Evolutionary conservation across 2,329 filamentous ascomycete genomes (phyloP).

Genomic region (Xylariales sp.): DNA sequence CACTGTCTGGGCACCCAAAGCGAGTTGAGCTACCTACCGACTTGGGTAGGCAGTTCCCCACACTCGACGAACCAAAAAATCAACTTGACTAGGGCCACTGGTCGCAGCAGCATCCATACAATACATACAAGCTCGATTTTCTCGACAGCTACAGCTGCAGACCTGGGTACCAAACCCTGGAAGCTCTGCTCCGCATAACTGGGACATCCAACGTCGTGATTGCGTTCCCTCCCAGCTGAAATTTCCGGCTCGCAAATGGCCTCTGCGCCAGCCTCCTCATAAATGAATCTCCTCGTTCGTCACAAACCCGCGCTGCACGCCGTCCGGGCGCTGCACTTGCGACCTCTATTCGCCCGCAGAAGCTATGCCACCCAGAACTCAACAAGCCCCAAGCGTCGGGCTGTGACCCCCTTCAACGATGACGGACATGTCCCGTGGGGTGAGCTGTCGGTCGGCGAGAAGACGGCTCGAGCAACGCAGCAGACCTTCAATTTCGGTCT

Average conservation of each 20-base stretch:
- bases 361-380: constrained; percentile 55
- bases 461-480: constrained; percentile 79
- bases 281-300: constrained; percentile 41
- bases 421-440: constrained; percentile 79
- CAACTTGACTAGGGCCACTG: too few species aligned
- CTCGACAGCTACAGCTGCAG: too few species aligned
- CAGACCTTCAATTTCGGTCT: constrained; percentile 86
- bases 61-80: not conserved
- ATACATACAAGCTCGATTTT: too few species aligned
- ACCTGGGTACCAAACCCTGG: too few species aligned
- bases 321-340: constrained; percentile 26
- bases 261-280: constrained; percentile 31
- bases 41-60: too few species aligned
- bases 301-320: constrained; percentile 30
- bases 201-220: too few species aligned
- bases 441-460: constrained; percentile 70
- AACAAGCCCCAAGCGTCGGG: constrained; percentile 52
- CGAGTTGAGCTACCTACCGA: too few species aligned
- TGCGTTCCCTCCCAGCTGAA: too few species aligned
- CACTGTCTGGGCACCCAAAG: too few species aligned
- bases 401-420: constrained; percentile 82
- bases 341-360: constrained; percentile 36
- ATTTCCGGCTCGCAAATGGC: too few species aligned
- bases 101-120: too few species aligned
- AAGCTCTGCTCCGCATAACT: too few species aligned